These are phyloP conservation scores for Tephrocybe rancida DNA, from an alignment of 768 basidiomycete species.

Conservation along the genomic window DNA sequence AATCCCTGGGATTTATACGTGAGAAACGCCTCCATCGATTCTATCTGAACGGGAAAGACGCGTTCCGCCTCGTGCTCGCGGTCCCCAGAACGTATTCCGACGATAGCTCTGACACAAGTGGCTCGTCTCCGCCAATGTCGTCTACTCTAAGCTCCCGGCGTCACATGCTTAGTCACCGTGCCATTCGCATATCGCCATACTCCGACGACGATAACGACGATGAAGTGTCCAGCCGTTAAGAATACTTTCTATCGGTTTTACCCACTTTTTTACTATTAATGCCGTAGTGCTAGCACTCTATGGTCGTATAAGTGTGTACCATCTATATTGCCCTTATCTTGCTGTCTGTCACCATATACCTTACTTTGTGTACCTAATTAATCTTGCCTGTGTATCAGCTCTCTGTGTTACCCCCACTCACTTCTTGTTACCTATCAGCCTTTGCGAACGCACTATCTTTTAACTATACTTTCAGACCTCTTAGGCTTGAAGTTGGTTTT, in stretches of 20 bases:
- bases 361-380: background rate
- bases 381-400: constrained; percentile 2
- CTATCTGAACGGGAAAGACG: constrained; percentile 97
- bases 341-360: background rate
- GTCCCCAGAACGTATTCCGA: constrained; percentile 46
- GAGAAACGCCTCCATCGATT: constrained; percentile 95
- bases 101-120: constrained; percentile 31
- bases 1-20: constrained; percentile 90
- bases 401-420: background rate
- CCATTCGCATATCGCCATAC: constrained; percentile 47
- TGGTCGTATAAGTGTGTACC: no score
- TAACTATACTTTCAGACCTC: no score
- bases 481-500: no score
- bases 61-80: constrained; percentile 78
- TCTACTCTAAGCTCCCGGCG: constrained; percentile 22
- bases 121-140: constrained; percentile 24
- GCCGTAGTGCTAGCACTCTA: background rate
- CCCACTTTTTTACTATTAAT: background rate
- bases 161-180: constrained; percentile 31
- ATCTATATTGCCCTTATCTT: no score
- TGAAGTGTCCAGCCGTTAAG: constrained; percentile 35
- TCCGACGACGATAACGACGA: constrained; percentile 46
- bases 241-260: no score
- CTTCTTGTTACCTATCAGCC: no score
- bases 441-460: no score